Percentiles rank a stretch among this genome's conserved stretches.
These are phyloP conservation scores for Chytridium lagenaria DNA, from an alignment of 371 early-diverging fungal genomes.

Conservation along the genomic window DNA sequence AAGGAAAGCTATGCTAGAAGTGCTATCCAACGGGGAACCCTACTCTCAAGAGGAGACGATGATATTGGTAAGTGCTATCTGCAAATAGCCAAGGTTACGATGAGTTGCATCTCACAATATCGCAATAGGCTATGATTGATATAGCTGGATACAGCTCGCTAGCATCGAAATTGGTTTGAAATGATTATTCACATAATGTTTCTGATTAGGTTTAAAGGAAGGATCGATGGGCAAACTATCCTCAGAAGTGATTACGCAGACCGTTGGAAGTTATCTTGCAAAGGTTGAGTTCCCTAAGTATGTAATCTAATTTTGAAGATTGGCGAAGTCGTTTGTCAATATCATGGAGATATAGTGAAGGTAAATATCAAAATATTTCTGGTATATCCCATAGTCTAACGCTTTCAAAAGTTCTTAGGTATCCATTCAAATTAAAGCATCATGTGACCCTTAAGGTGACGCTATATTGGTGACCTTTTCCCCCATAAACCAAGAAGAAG, in stretches of 20 bases:
- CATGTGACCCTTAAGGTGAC: neutral
- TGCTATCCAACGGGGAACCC: neutral
- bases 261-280: constrained; percentile 4
- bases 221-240: neutral
- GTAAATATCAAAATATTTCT: too few species aligned
- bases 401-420: too few species aligned
- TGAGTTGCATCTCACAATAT: too few species aligned
- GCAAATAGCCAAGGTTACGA: neutral
- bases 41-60: neutral
- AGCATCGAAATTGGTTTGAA: neutral
- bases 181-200: too few species aligned
- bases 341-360: neutral
- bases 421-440: too few species aligned
- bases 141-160: neutral
- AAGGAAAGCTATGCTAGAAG: neutral
- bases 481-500: neutral
- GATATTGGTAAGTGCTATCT: neutral
- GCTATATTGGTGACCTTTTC: neutral
- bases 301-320: neutral
- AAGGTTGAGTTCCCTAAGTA: neutral
- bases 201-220: neutral
- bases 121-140: constrained; percentile 9
- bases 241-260: neutral
- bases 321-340: neutral
- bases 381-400: too few species aligned